Percentiles rank a stretch among this genome's conserved stretches.
Conservation (phyloP, 805 yeast species). For the Saturnispora bothae region DNA sequence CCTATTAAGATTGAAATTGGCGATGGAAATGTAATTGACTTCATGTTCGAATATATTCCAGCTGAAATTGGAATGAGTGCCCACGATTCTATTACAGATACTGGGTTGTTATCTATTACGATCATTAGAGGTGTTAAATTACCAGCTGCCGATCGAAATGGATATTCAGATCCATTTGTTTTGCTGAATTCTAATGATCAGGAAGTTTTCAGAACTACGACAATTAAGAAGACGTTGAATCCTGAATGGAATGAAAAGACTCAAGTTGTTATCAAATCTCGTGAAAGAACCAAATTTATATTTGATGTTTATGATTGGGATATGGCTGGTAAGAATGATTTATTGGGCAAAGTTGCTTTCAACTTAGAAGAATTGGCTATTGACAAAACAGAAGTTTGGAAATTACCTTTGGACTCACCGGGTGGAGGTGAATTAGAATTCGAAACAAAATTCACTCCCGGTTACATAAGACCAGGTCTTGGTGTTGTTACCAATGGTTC, state of each 20-base stretch:
- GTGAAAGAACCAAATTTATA: conserved; percentile 40
- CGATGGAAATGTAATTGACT: conserved; percentile 25
- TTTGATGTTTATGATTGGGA: conserved; percentile 68
- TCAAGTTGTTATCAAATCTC: conserved; percentile 50
- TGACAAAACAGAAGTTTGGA: conserved; percentile 30
- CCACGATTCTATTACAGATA: conserved; percentile 54
- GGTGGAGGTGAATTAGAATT: conserved; percentile 47
- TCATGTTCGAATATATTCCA: conserved; percentile 55
- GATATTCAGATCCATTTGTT: conserved; percentile 67
- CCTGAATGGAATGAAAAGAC: conserved; percentile 72
- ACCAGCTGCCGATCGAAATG: conserved; percentile 55
- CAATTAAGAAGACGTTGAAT: conserved; percentile 52
- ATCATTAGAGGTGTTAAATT: conserved; percentile 46
- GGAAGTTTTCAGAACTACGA: conserved; percentile 46
- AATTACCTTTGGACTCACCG: conserved; percentile 40
- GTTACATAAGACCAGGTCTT: conserved; percentile 54
- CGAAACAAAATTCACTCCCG: conserved; percentile 48
- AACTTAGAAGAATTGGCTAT: conserved; percentile 43
- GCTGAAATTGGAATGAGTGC: conserved; percentile 32
- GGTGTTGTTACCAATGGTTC: conserved; percentile 33
- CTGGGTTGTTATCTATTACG: conserved; percentile 51
- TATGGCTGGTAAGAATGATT: conserved; percentile 57
- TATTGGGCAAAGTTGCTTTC: conserved; percentile 41
- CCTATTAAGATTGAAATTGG: conserved; percentile 38
- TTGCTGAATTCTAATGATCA: conserved; percentile 43